Conservation (phyloP, 169 alveolate species). For the Babesia gibsoni region DNA sequence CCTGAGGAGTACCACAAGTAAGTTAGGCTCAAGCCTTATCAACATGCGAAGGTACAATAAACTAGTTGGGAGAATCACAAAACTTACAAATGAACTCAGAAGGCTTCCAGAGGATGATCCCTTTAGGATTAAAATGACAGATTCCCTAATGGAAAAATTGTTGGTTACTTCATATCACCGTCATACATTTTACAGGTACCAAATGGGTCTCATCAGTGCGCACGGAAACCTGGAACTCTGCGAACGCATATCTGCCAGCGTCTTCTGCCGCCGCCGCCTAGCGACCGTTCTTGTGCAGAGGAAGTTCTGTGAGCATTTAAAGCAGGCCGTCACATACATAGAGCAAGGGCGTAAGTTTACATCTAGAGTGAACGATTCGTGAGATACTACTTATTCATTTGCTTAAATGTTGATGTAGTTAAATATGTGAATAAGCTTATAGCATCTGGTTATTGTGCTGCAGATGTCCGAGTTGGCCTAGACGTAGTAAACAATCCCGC, state of each 20-base stretch:
- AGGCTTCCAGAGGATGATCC: conserved; percentile 89
- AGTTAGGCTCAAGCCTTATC: neutral
- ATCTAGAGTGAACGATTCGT: too few species aligned
- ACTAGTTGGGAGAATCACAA: conserved; percentile 91
- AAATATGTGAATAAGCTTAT: neutral
- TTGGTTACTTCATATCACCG: conserved; percentile 37
- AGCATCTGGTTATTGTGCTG: neutral
- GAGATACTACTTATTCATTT: too few species aligned
- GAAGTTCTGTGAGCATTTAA: conserved; percentile 90
- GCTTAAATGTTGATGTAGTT: too few species aligned
- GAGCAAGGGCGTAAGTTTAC: conserved; percentile 91
- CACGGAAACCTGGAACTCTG: conserved; percentile 85
- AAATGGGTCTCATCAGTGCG: conserved; percentile 92
- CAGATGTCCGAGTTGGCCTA: conserved; percentile 89
- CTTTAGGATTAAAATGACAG: conserved; percentile 91
- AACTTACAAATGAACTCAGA: conserved; percentile 87
- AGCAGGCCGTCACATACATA: conserved; percentile 91
- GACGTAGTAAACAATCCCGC: conserved; percentile 95
- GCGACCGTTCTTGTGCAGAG: conserved; percentile 92
- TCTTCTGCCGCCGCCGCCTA: conserved; percentile 96
- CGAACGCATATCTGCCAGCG: conserved; percentile 91
- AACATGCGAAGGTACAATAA: conserved; percentile 84
- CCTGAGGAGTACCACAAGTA: conserved; percentile 94
- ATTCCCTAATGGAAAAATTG: conserved; percentile 89
- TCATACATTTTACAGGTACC: conserved; percentile 47